Evolutionary conservation across 345 rosid genomes (phyloP), one percentile per base, ranked within the genome.

Genomic region (Atalantia buxifolia): DNA sequence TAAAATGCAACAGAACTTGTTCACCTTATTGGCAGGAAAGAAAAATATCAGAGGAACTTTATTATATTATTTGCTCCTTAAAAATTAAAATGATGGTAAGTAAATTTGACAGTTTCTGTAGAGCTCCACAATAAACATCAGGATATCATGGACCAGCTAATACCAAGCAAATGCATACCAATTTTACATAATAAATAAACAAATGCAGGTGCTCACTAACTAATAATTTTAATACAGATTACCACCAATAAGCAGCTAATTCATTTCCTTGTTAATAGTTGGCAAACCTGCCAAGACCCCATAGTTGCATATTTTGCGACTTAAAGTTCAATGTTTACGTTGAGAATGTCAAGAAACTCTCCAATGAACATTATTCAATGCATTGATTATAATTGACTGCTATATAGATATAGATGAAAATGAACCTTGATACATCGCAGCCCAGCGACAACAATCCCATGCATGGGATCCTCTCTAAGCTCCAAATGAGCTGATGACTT

Each of bases 391-490:
- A 69, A 69, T 67, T 24, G 35, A 48, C 19, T 50, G 22, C 16
- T 18, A 31, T 7, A 30, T 45, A 76, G 31, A 71, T 10, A 69
- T 71, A 57, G 71, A 45, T 83, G 72, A 76, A 75, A 71, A 78
- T 30, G 71, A 75, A 93, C 99, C 99, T 95, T 93, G 69, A 95
- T 92, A 78, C 90, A 86, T 83, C 94, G 88, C 82, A 93, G 86
- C 66, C 97, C 99, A 76, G 95, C 85, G 85, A 95, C 97, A 87
- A 87, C 80, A 80, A 95, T 91, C 76, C 99, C 99, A 70, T 91
- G 84, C 80, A 88, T 91, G 68, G 99, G 99, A 90, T 95, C 99
- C 84, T 95, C 99, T 83, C 99, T 88, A 68, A 95, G 98, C 86
- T 95, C 99, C 86, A 95, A 83, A 85, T 92, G 94, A 50, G 93